Base-by-base conservation (phyloP, 495 filamentous ascomycete genomes). In the Emericellopsis terricola region DNA sequence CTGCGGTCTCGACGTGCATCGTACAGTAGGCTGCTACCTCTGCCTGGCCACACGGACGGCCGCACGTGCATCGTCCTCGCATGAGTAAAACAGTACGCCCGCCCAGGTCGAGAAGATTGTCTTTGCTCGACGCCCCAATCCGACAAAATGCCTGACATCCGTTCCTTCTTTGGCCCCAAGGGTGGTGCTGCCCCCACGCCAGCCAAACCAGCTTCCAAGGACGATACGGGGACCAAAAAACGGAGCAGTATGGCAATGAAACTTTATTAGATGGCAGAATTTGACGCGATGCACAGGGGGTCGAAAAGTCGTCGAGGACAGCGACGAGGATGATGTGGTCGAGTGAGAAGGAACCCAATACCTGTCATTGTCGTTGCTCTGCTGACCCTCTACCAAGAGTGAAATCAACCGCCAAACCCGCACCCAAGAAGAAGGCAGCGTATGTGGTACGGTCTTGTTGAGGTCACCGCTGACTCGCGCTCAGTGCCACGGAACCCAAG, bases 291-390 rank as follows among this genome's bases (percentile, higher is more conserved):
- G 29, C 15, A 15, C 38, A 79, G 73, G 69, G 37, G 67, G 59
- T 31, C 68, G 78, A 27, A 82, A 81, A 46, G 67, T 86, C 16
- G 56, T 86, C 20, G 74, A 79, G 41, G 80, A 84, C 34, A 81
- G 76, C 44, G 79, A 85, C 2, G 77, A 81, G 18, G 72, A 73
- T 1, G 61, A 61, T 18, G 27, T 37, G 8, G 40, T 47, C 18
- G 42, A 14, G 53, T 57, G 59, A 62, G 51, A 20, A 56, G 48
- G 33, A 21, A 11, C 6, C 8, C 7, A 15, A 6, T 9, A 2
- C 8, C 15, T 29, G 1, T 4, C 11, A 11, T 14, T 10, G 13
- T 11, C 37, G 4, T 29, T 20, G 19, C 31, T 7, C 31, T 30
- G 27, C 18, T 11, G 17, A 11, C n/a, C 8, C 26, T 18, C 28